Base-by-base conservation (phyloP, 2,329 filamentous ascomycete genomes). In the Diaporthe capsici region DNA sequence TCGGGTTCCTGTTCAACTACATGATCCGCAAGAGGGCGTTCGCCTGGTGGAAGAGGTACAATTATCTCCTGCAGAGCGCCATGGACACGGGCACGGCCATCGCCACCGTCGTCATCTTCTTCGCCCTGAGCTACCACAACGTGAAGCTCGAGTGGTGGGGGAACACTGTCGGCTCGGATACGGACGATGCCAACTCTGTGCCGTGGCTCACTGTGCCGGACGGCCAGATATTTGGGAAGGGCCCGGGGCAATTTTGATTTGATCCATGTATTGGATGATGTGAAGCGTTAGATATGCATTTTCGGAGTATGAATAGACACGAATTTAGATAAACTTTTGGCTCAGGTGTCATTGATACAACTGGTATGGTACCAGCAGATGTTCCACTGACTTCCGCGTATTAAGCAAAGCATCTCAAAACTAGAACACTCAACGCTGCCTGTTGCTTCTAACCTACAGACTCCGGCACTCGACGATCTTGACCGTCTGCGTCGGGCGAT, bases 1-100 rank as follows among this genome's bases (percentile, higher is more conserved):
- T 83, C 25, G 81, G 82, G 0, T 82, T 82, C 37, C 13, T 81
- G 1, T 83, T 83, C 78, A 82, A 82, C 73, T 80, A 80, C 67
- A 63, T 80, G 17, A 80, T 83, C 71, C 79, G 82, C 22, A 79
- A 80, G 71, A 78, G 79, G 34, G 80, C 81, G 8, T 81, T 83
- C 63, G 78, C 78, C 37, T 83, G 82, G 81, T 83, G 82, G 82
- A 82, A 81, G 71, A 77, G 80, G 31, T 83, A 82, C 68, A 83
- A 83, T 25, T 77, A 79, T 49, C 78, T 82, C 6, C 67, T 81
- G 25, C 81, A 82, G 47, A 81, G 81, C 15, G 81, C 81, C 0
- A 82, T 83, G 80, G 82, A 83, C 73, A 83, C 82, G 0, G 82
- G 82, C 7, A 83, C 82, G 1, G 82, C 82, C 0, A 74, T 83